phyloP scores from a whole-genome alignment of 2,329 filamentous ascomycete species.

The Tolypocladium guangdongense region DNA sequence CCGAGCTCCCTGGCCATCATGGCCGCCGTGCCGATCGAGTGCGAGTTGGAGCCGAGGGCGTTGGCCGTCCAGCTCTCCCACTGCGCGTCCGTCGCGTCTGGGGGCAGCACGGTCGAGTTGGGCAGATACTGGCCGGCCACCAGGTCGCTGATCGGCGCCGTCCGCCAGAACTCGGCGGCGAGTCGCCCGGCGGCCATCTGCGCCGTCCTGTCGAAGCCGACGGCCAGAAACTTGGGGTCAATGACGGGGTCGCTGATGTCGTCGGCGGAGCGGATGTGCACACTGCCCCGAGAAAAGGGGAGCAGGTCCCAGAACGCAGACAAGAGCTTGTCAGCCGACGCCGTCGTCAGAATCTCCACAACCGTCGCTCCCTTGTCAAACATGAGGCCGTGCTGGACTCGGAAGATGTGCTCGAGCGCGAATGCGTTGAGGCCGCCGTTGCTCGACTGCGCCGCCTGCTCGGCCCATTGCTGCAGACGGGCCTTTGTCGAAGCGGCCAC shows the following conservation, averaged over 20 bases:
- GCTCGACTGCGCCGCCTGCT: conserved; percentile 13
- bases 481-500: conserved; percentile 13
- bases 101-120: background rate
- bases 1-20: conserved; percentile 39
- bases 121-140: background rate
- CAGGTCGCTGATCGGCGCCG: conserved; percentile 9
- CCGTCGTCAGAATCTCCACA: conserved; percentile 32
- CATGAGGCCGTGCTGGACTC: conserved; percentile 35
- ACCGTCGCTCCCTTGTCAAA: conserved; percentile 33
- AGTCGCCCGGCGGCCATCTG: conserved; percentile 17
- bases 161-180: conserved; percentile 19
- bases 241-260: conserved; percentile 23
- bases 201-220: conserved; percentile 23
- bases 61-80: conserved; percentile 6
- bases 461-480: conserved; percentile 19
- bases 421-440: conserved; percentile 15
- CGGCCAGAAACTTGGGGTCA: conserved; percentile 22
- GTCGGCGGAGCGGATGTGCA: conserved; percentile 27
- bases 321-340: conserved; percentile 17
- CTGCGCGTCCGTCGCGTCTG: conserved; percentile 5
- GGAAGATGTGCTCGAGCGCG: conserved; percentile 28
- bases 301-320: conserved; percentile 26
- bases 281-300: conserved; percentile 27
- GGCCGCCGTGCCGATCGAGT: conserved; percentile 35
- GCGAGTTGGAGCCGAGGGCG: conserved; percentile 22